These are phyloP conservation scores for Eutypella sp. DNA, from an alignment of 2,329 filamentous ascomycete species.

Conservation along the genomic window DNA sequence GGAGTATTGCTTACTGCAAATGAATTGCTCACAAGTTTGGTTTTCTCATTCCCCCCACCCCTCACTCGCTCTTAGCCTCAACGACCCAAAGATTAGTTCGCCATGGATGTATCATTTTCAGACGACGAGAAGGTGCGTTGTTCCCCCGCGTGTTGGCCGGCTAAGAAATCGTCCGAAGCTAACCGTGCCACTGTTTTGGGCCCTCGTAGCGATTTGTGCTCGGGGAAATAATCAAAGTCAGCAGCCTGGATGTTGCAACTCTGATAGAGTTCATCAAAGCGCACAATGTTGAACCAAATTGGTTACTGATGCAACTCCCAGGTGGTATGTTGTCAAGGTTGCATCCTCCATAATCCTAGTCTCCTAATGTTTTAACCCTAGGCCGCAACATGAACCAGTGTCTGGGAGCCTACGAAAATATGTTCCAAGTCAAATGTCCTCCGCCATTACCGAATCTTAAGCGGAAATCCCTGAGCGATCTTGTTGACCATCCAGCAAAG, in stretches of 20 bases:
- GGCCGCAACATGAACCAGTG: constrained; percentile 45
- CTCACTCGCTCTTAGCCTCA: constrained; percentile 17
- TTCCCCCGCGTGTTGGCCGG: too few species aligned
- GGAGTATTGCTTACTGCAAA: constrained; percentile 21
- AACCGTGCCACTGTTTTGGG: too few species aligned
- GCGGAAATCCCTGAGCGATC: constrained; percentile 32
- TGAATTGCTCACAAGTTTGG: constrained; percentile 26
- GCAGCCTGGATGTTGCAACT: constrained; percentile 40
- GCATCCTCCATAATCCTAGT: constrained; percentile 4
- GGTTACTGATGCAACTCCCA: constrained; percentile 45
- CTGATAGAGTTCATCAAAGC: constrained; percentile 44
- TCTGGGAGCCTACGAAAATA: constrained; percentile 33
- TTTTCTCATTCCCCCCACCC: constrained; percentile 21
- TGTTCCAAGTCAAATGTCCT: constrained; percentile 31
- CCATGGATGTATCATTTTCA: constrained; percentile 43
- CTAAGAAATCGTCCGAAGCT: too few species aligned
- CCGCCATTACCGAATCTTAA: constrained; percentile 26
- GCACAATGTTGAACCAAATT: constrained; percentile 37
- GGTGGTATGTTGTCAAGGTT: constrained; percentile 31
- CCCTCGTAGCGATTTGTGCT: constrained; percentile 49
- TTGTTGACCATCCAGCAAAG: constrained; percentile 28
- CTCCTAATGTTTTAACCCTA: constrained; percentile 25
- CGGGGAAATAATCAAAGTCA: constrained; percentile 54
- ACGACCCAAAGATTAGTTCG: constrained; percentile 16
- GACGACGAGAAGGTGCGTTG: constrained; percentile 48